Evolutionary conservation across 2,329 filamentous ascomycete genomes (phyloP).

Genomic region (Boeremia lycopersici): DNA sequence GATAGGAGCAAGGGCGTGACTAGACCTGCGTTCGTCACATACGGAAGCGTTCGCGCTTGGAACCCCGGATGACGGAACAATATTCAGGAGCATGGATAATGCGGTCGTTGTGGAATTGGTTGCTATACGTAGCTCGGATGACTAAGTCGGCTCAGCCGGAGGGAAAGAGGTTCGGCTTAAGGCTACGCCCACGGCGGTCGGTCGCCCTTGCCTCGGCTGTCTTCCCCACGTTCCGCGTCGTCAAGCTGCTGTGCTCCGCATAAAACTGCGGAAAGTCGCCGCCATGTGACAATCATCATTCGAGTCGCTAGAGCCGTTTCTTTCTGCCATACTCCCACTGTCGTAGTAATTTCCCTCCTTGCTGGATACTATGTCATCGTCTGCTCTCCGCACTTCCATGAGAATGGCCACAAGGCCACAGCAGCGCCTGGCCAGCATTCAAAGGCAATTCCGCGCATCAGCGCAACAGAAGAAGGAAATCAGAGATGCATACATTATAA

Average conservation of each 20-base stretch:
- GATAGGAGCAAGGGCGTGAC: slow-evolving; percentile 7
- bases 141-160: slow-evolving; percentile 6
- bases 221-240: slow-evolving; percentile 35
- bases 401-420: slow-evolving; percentile 46
- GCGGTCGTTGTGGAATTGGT: neutral
- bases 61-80: too few relatives aligned
- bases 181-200: slow-evolving; percentile 4
- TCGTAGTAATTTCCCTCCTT: neutral
- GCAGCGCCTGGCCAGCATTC: slow-evolving; percentile 45
- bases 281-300: slow-evolving; percentile 40
- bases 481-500: slow-evolving; percentile 91
- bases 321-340: slow-evolving; percentile 11
- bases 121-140: neutral
- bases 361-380: slow-evolving; percentile 36
- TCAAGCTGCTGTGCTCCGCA: slow-evolving; percentile 24
- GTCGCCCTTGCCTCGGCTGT: slow-evolving; percentile 33
- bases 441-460: slow-evolving; percentile 46
- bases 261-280: slow-evolving; percentile 25
- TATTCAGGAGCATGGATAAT: neutral
- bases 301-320: slow-evolving; percentile 31
- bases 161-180: neutral
- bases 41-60: neutral
- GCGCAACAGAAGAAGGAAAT: slow-evolving; percentile 64
- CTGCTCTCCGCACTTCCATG: slow-evolving; percentile 39
- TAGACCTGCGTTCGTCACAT: neutral